A percentile compares a stretch with the other conserved stretches of the same genome.
Evolutionary conservation across 495 filamentous ascomycete genomes (phyloP).

Genomic region (Trichoderma virens): DNA sequence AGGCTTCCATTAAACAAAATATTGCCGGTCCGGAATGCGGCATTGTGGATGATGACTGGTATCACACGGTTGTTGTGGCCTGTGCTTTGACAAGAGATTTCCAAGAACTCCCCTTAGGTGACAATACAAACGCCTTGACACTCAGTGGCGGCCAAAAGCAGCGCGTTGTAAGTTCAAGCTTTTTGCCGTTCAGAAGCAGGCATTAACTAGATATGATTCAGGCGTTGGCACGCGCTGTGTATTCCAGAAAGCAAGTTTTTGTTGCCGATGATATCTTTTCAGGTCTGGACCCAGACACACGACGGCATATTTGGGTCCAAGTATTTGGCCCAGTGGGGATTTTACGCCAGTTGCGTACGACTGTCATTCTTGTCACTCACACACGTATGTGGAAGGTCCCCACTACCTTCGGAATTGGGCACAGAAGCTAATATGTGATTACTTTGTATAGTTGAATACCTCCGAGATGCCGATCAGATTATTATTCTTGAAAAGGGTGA

Average conservation of each 20-base stretch:
- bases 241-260: conserved; percentile 16
- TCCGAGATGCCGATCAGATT: not conserved
- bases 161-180: conserved; percentile 29
- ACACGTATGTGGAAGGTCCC: conserved; percentile 3
- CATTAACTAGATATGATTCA: no score
- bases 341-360: conserved; percentile 24
- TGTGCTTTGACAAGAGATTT: not conserved
- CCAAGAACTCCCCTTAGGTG: conserved; percentile 26
- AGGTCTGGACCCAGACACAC: conserved; percentile 27
- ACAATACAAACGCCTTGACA: conserved; percentile 46
- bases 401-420: not conserved
- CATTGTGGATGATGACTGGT: not conserved
- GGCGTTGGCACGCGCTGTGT: conserved; percentile 28
- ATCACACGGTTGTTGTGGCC: no score
- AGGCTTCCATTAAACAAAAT: not conserved
- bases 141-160: conserved; percentile 55
- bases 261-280: conserved; percentile 25
- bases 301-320: conserved; percentile 42
- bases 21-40: not conserved
- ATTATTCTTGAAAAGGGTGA: not conserved
- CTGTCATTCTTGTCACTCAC: conserved; percentile 20
- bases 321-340: conserved; percentile 38
- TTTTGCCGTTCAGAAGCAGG: not conserved
- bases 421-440: not conserved
- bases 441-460: not conserved